These are phyloP conservation scores for Solanum chmielewskii DNA, from an alignment of 257 asterid genomes.

Conservation along the genomic window DNA sequence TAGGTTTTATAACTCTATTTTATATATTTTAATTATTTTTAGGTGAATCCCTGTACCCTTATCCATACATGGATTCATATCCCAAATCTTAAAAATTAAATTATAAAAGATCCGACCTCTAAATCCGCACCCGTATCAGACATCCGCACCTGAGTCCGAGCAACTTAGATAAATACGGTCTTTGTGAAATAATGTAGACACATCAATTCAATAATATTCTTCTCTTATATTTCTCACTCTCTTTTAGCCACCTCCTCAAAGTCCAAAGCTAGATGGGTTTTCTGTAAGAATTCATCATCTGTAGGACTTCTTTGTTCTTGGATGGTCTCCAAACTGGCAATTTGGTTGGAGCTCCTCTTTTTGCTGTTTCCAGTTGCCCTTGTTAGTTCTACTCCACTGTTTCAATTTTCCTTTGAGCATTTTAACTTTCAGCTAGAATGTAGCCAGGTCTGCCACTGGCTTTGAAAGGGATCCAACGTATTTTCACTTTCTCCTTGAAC, in stretches of 20 bases:
- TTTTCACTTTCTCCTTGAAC: too few relatives aligned
- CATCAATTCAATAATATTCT: background rate
- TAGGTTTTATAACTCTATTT: too few relatives aligned
- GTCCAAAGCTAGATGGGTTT: background rate
- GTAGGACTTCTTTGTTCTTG: background rate
- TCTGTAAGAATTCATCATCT: background rate
- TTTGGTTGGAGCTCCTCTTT: background rate
- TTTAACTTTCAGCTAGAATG: background rate
- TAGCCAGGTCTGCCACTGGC: background rate
- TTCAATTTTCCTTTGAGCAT: background rate
- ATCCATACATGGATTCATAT: too few relatives aligned
- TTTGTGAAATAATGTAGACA: too few relatives aligned
- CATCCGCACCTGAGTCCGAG: too few relatives aligned
- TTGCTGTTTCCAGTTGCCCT: background rate
- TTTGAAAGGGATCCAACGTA: background rate
- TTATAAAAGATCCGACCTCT: too few relatives aligned
- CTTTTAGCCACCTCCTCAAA: background rate
- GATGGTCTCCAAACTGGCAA: background rate
- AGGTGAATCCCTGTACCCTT: too few relatives aligned
- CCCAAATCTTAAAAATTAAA: background rate
- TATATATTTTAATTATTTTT: too few relatives aligned
- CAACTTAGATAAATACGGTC: too few relatives aligned
- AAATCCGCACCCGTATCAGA: too few relatives aligned
- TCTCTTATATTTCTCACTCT: background rate
- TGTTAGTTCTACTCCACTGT: background rate